Conservation (phyloP, 139 green algal species). For the Haematococcus lacustris region DNA sequence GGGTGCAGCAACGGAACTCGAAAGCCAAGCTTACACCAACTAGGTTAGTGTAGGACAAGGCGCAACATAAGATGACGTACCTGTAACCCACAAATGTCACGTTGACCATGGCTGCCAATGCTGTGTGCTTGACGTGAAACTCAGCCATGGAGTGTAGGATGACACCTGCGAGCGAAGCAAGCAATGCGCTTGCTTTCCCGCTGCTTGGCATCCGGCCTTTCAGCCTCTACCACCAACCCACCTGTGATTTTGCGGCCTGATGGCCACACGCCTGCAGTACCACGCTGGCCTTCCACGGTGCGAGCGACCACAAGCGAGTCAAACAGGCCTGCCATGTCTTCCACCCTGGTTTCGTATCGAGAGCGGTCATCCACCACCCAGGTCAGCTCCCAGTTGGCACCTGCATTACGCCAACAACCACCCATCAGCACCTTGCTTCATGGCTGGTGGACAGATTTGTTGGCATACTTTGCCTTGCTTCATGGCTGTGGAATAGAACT, state of each 20-base stretch:
- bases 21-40: too few species aligned
- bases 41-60: too few species aligned
- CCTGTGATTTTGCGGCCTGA: constrained; percentile 22
- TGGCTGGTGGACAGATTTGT: too few species aligned
- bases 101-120: constrained; percentile 31
- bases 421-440: too few species aligned
- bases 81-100: constrained; percentile 39
- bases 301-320: constrained; percentile 23
- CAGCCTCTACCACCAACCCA: not conserved
- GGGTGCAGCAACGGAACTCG: too few species aligned
- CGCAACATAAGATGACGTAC: too few species aligned
- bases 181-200: too few species aligned
- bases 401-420: too few species aligned
- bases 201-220: too few species aligned
- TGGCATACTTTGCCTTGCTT: too few species aligned
- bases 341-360: not conserved
- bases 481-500: too few species aligned
- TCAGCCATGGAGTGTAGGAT: constrained; percentile 25
- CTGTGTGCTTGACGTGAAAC: constrained; percentile 21
- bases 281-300: constrained; percentile 9
- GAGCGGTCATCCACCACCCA: constrained; percentile 35
- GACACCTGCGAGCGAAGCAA: constrained; percentile 9
- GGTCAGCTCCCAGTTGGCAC: constrained; percentile 26
- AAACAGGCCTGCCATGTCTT: constrained; percentile 27
- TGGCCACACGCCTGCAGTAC: constrained; percentile 24